A percentile compares a stretch with the other conserved stretches of the same genome.
Conservation (phyloP, 805 yeast species). For the Wickerhamomyces canadensis region DNA sequence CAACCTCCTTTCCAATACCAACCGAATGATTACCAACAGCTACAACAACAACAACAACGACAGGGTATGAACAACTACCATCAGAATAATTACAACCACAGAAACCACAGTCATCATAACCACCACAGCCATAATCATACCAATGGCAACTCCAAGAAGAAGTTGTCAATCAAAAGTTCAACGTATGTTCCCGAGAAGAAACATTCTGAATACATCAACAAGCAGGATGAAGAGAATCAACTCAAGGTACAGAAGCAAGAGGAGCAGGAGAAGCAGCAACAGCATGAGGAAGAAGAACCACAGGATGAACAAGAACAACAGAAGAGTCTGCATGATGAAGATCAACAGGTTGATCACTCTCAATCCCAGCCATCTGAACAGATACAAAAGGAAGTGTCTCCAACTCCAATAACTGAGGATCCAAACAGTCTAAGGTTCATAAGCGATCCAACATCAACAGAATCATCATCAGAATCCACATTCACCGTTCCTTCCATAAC, state of each 20-base stretch:
- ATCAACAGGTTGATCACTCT: too few relatives aligned
- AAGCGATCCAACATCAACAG: too few relatives aligned
- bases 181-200: too few relatives aligned
- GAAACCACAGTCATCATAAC: background rate
- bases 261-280: background rate
- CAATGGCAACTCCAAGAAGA: slow-evolving; percentile 1
- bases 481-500: too few relatives aligned
- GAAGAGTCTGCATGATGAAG: background rate
- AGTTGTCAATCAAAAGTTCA: too few relatives aligned
- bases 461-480: too few relatives aligned
- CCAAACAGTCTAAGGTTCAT: background rate
- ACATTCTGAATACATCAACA: too few relatives aligned
- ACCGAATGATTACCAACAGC: background rate
- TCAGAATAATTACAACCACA: background rate
- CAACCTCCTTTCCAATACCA: slow-evolving; percentile 1
- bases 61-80: background rate
- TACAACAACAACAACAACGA: background rate
- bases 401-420: background rate
- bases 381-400: too few relatives aligned
- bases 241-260: too few relatives aligned
- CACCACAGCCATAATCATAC: background rate
- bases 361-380: too few relatives aligned
- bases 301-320: background rate
- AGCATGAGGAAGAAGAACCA: background rate
- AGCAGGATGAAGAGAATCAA: too few relatives aligned